Evolutionary conservation across 495 filamentous ascomycete species (phyloP).

Genomic region (Mycothermus thermophilus): DNA sequence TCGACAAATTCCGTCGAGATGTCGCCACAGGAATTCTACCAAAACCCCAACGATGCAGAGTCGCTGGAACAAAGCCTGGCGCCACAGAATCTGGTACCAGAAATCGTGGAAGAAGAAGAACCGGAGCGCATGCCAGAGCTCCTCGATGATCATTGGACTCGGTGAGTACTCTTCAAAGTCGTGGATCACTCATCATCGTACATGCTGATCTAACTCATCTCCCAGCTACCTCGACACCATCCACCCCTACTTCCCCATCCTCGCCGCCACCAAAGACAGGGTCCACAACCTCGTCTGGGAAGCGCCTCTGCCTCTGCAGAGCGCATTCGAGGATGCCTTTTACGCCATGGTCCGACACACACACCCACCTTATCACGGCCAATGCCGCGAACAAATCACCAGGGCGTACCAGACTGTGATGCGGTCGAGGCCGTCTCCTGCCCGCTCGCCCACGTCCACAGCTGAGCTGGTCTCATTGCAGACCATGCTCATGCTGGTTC

Average conservation of each 20-base stretch:
- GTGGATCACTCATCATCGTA: not conserved
- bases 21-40: too few relatives aligned
- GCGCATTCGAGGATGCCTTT: conserved; percentile 59
- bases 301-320: conserved; percentile 46
- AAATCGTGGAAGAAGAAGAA: too few relatives aligned
- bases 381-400: conserved; percentile 24
- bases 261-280: conserved; percentile 51
- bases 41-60: too few relatives aligned
- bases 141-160: too few relatives aligned
- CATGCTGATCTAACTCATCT: conserved; percentile 11
- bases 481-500: conserved; percentile 44
- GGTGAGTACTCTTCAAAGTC: too few relatives aligned
- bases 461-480: conserved; percentile 51
- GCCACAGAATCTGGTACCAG: too few relatives aligned
- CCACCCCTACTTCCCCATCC: conserved; percentile 60
- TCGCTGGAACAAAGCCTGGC: too few relatives aligned
- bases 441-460: conserved; percentile 22
- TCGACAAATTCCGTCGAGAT: too few relatives aligned
- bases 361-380: conserved; percentile 30
- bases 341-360: conserved; percentile 46
- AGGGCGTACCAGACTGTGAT: conserved; percentile 36
- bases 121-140: too few relatives aligned
- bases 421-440: not conserved
- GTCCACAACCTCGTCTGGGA: conserved; percentile 47
- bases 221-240: conserved; percentile 55